These are phyloP conservation scores for Solanum chiquidenum DNA, from an alignment of 257 asterid species.

Conservation along the genomic window DNA sequence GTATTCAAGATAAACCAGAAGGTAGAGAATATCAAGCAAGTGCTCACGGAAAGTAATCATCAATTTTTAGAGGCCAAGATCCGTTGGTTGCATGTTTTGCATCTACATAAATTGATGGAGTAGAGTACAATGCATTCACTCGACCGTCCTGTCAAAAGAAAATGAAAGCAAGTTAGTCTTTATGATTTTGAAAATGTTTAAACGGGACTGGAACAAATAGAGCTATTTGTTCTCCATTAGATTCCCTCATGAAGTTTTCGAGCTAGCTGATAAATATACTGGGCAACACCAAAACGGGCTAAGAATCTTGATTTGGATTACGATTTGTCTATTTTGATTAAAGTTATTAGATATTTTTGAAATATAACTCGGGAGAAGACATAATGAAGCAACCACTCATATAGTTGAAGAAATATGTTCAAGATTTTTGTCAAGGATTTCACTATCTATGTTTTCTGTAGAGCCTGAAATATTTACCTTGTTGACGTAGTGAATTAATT, in stretches of 20 bases:
- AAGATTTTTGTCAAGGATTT: neutral
- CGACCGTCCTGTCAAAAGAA: conserved; percentile 58
- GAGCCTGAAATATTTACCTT: conserved; percentile 26
- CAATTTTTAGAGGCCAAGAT: conserved; percentile 69
- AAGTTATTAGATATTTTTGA: neutral
- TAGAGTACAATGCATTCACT: conserved; percentile 75
- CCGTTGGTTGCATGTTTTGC: conserved; percentile 51
- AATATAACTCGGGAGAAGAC: neutral
- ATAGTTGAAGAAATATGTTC: neutral
- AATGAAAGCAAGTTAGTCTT: neutral
- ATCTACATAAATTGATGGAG: conserved; percentile 76
- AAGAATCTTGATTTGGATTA: neutral
- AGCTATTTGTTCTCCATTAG: no score
- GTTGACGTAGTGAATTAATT: conserved; percentile 77
- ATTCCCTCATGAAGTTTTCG: neutral
- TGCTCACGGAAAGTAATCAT: conserved; percentile 86
- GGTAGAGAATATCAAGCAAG: neutral
- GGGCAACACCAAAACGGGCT: neutral
- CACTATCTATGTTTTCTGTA: neutral
- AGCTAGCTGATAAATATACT: neutral
- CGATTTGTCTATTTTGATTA: neutral
- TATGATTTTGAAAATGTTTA: neutral
- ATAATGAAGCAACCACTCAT: neutral
- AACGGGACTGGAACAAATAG: neutral
- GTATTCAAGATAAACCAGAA: neutral